Base-by-base conservation (phyloP, 352 stramenopile species). In the Globisporangium barbulae region DNA sequence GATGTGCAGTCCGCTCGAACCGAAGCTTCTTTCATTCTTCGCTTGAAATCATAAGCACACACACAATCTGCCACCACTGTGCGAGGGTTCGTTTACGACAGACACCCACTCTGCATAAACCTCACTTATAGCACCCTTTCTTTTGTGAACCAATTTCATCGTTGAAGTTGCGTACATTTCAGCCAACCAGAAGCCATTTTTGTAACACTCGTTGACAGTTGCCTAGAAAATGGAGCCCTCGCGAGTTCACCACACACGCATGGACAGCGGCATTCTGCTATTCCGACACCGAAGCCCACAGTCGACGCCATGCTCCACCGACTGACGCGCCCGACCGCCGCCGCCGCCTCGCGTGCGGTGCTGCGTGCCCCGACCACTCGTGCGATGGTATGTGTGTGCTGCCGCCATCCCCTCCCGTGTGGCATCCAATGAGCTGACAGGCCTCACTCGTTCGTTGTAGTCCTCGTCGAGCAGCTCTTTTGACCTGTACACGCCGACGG, bases 401-500 rank as follows among this genome's bases (percentile, higher is more conserved):
- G 19, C 21, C 17, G 9, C 30, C 25, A 52, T 21, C 44, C 22
- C 25, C 13, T 53, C n/a, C 22, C 25, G 41, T 37, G 41, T 13
- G 19, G 42, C 13, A 10, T 19, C 8, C 6, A 7, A 5, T 52
- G 25, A 19, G 44, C 45, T 48, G 21, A 49, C 21, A 58, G 10
- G 1, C 12, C 35, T 49, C 19, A 9, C 48, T 44, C n/a, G 13
- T 31, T 35, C 5, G 10, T 74, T 21, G 3, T 37, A 63, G 54
- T 69, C 41, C 22, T 61, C 53, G 19, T 55, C 41, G 22, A 63
- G 19, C 21, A 60, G 70, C 28, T 65, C 63, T 13, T 77, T 93
- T 37, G 88, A 94, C 59, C 60, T 97, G 53, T 97, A 94, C 71
- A 94, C 83, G 31, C 90, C 89, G n/a, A 96, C 85, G 3, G 84